Base-by-base conservation (phyloP, 768 basidiomycete genomes). In the Naganishia vishniacii region DNA sequence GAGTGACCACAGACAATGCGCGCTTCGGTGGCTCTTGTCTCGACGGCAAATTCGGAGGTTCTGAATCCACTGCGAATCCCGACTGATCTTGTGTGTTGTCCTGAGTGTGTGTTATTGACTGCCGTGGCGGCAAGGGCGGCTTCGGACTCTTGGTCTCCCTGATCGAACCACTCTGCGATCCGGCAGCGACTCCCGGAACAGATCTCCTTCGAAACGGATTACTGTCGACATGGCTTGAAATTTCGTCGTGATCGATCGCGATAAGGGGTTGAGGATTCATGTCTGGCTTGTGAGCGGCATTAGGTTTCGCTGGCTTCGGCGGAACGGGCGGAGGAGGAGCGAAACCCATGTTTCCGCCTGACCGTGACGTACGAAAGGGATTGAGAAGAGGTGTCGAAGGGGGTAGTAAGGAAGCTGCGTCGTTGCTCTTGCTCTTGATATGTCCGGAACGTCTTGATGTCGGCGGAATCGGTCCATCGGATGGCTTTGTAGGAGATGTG, bases 311-410 rank as follows among this genome's bases (percentile, higher is more conserved):
- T 25, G 53, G 53, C 31, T 56, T 56, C 18, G 53, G 53, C 1
- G 53, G 53, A 8, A 56, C 37, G 18, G 53, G 53, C 37, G 53
- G 53, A 56, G 53, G 53, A 13, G 53, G 40, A 3, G 40, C 23
- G 13, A 56, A 56, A 0, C 53, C 53, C 1, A n/a, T 4, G 12
- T n/a, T 13, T 31, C 34, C 53, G 20, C 34, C 37, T n/a, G 53
- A 23, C 16, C 26, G 32, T 25, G 53, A 15, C 1, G 32, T 41
- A 9, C 53, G 53, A 34, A 56, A 56, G 2, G 53, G 53, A 25
- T 56, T 56, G 53, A 56, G 53, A 2, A 56, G 25, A 4, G 53
- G 53, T 26, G 53, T 56, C 7, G 53, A 56, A 12, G 32, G 53
- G 1, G 53, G 53, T 6, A 56, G n/a, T 12, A 37, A 4, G 20